These are phyloP conservation scores for Lasiosphaeris hirsuta DNA, from an alignment of 495 filamentous ascomycete species.

Conservation along the genomic window DNA sequence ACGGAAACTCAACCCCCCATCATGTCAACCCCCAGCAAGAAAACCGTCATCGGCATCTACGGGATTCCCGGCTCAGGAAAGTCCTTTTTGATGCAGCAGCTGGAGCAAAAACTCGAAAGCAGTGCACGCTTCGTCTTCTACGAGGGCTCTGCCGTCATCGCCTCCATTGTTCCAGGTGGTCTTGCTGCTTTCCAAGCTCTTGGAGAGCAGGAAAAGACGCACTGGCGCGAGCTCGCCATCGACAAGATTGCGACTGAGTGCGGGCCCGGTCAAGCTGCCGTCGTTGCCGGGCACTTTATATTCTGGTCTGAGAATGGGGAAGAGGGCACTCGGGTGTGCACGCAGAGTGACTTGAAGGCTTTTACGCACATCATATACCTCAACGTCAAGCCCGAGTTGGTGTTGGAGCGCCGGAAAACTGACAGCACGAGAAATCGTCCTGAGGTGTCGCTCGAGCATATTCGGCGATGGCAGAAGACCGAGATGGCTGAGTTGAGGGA, in stretches of 20 bases:
- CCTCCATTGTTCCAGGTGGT: slow-evolving; percentile 45
- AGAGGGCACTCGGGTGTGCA: slow-evolving; percentile 35
- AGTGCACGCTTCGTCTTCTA: slow-evolving; percentile 45
- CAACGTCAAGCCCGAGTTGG: slow-evolving; percentile 36
- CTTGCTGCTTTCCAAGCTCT: slow-evolving; percentile 50
- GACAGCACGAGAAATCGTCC: slow-evolving; percentile 44
- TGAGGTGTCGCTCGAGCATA: slow-evolving; percentile 33
- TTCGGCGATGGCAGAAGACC: slow-evolving; percentile 50
- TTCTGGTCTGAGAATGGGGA: slow-evolving; percentile 51
- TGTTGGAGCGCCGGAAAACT: slow-evolving; percentile 33
- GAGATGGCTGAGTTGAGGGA: slow-evolving; percentile 49
- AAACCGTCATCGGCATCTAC: slow-evolving; percentile 56
- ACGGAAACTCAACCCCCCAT: too few species aligned
- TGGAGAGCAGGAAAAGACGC: slow-evolving; percentile 36
- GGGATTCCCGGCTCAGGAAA: slow-evolving; percentile 63
- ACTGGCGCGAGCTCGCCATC: slow-evolving; percentile 50
- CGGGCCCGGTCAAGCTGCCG: slow-evolving; percentile 30
- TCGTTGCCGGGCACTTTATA: slow-evolving; percentile 62
- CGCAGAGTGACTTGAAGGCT: slow-evolving; percentile 43
- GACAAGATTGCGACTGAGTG: slow-evolving; percentile 42
- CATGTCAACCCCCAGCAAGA: slow-evolving; percentile 17
- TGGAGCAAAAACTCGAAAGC: slow-evolving; percentile 38
- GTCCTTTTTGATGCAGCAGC: slow-evolving; percentile 43
- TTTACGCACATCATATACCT: slow-evolving; percentile 65
- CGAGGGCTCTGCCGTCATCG: slow-evolving; percentile 55